phyloP scores from a whole-genome alignment of 163 green algal genomes.

The Scenedesmus sp. region DNA sequence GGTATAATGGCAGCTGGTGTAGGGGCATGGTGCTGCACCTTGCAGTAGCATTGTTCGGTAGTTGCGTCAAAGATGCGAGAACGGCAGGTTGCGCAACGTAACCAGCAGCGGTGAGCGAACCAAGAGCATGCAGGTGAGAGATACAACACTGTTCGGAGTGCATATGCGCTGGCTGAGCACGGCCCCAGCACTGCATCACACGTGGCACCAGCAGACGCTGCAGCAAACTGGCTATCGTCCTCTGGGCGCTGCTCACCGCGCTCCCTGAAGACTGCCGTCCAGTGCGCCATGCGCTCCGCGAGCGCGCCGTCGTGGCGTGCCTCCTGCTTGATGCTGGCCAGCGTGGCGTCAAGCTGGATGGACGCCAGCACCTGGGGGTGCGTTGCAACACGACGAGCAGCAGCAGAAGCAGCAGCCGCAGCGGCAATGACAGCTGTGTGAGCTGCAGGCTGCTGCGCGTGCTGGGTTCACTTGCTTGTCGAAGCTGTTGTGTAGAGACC shows the following conservation, averaged over 20 bases:
- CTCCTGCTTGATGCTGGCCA: constrained; percentile 73
- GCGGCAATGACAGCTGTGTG: background rate
- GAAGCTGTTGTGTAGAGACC: no score
- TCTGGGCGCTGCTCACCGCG: constrained; percentile 1
- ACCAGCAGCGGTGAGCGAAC: no score
- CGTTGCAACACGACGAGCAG: background rate
- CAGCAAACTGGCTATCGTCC: background rate
- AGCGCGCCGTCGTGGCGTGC: constrained; percentile 74
- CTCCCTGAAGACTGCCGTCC: constrained; percentile 68
- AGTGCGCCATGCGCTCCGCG: constrained; percentile 69
- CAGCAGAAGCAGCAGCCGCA: background rate
- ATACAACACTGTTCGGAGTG: no score
- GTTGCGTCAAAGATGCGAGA: no score
- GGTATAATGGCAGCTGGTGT: background rate
- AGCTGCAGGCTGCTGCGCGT: background rate
- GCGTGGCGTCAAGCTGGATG: constrained; percentile 26
- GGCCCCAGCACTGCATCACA: background rate
- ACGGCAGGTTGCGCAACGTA: no score
- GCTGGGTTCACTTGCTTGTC: background rate
- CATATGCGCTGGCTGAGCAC: background rate
- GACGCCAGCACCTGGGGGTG: constrained; percentile 25
- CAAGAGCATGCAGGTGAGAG: no score
- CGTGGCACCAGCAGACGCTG: background rate
- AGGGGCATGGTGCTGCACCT: background rate
- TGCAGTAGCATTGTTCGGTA: background rate